Conservation (phyloP, 805 yeast species). For the Metschnikowia gruessii region DNA sequence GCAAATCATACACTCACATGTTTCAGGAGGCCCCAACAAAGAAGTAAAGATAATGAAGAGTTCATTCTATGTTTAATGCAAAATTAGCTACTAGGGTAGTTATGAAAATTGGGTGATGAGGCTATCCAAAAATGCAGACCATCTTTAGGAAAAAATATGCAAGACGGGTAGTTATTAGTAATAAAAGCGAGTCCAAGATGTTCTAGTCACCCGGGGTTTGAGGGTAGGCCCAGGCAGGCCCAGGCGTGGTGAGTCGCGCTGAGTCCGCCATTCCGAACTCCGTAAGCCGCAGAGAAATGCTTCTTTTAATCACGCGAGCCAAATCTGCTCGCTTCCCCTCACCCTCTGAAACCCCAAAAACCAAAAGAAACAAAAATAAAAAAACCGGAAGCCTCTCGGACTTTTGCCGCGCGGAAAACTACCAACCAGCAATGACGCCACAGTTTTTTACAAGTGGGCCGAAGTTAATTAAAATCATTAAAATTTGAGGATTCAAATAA, state of each 20-base stretch:
- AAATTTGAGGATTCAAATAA: background rate
- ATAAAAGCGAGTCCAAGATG: no score
- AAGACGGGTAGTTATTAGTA: no score
- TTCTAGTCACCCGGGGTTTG: no score
- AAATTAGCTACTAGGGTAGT: no score
- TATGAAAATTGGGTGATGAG: no score
- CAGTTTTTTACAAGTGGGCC: background rate
- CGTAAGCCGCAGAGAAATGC: conserved; percentile 1
- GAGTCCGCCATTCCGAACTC: conserved; percentile 1
- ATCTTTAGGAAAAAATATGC: no score
- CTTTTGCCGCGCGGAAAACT: conserved; percentile 12
- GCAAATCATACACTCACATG: no score
- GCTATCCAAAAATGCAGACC: background rate
- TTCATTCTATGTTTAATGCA: no score
- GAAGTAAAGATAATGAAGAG: no score
- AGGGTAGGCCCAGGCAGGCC: no score
- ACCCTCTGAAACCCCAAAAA: background rate
- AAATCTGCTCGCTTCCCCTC: conserved; percentile 7
- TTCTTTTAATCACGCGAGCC: conserved; percentile 6
- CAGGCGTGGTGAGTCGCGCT: background rate
- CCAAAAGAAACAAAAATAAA: conserved; percentile 1
- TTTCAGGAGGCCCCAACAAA: no score
- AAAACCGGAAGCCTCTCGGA: conserved; percentile 1
- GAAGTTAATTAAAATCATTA: no score
- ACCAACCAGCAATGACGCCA: background rate